Evolutionary conservation across 2,329 filamentous ascomycete genomes (phyloP), one percentile per base, ranked within the genome.

Genomic region (Fusarium falciforme): DNA sequence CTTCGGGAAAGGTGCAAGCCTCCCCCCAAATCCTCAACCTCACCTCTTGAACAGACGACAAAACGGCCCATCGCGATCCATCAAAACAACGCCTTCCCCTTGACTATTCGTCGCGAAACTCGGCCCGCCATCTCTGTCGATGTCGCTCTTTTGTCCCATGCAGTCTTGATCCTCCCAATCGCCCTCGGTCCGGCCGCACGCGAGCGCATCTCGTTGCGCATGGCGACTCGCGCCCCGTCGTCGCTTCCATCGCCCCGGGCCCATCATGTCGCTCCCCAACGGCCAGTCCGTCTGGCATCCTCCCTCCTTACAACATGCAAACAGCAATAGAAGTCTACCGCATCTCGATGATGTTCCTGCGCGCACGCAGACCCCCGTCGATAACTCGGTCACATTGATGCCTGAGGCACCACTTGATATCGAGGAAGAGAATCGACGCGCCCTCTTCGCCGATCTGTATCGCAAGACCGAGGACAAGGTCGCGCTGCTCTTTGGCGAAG

Each of bases 381-480:
- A 89, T 82, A 83, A 82, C 81, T 80, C 84, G 77, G 81, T 82
- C 72, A 80, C 82, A 64, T 85, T 87, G 87, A 84, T 90, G 87
- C 89, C 89, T 88, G 89, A 91, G 88, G 87, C 89, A 88, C 84
- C 87, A 74, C 76, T 82, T 70, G 88, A 91, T 83, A 85, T 87
- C 79, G 83, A 92, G 79, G 93, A 94, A 59, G 93, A 95, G 81
- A 89, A 90, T 77, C 89, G 91, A 81, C 92, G 93, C 83, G 88
- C 90, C 79, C 87, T 92, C 80, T 96, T 98, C 83, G 90, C 91
- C 81, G 91, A 94, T 67, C 86, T 95, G 64, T 98, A 93, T 87
- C 90, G 90, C 80, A 90, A 90, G 82, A 92, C 90, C 78, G 94
- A 98, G 84, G 89, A 90, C 77, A 93, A 91, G 83, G 92, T 98